Percentiles rank a stretch among this genome's conserved stretches.
Evolutionary conservation across 2,329 filamentous ascomycete genomes (phyloP).

Genomic region (Xylaria sp.): DNA sequence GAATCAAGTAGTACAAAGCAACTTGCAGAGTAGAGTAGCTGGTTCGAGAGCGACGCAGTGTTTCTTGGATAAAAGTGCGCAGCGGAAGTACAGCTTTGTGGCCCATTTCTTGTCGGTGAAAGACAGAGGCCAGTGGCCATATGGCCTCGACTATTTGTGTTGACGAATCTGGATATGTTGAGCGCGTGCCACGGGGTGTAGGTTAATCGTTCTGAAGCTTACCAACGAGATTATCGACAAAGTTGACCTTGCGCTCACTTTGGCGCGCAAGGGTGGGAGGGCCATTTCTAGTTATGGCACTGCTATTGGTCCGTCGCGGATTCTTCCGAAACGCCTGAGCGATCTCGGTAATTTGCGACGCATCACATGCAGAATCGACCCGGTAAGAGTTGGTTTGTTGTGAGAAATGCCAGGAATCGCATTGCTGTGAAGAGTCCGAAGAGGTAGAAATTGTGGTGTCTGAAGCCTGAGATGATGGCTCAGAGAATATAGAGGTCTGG

Average conservation of each 20-base stretch:
- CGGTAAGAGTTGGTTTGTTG: slow-evolving; percentile 37
- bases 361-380: slow-evolving; percentile 24
- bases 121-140: slow-evolving; percentile 89
- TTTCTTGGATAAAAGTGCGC: slow-evolving; percentile 97
- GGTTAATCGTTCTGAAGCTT: slow-evolving; percentile 64
- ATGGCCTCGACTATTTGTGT: slow-evolving; percentile 97
- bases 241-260: slow-evolving; percentile 90
- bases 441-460: slow-evolving; percentile 73
- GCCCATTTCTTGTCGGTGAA: slow-evolving; percentile 77
- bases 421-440: slow-evolving; percentile 62
- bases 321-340: slow-evolving; percentile 73
- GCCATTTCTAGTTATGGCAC: slow-evolving; percentile 65
- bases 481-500: slow-evolving; percentile 80
- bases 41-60: slow-evolving; percentile 89
- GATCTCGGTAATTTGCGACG: slow-evolving; percentile 56
- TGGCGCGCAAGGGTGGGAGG: slow-evolving; percentile 85
- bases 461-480: slow-evolving; percentile 74
- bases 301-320: slow-evolving; percentile 66
- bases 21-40: slow-evolving; percentile 98
- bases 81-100: slow-evolving; percentile 85
- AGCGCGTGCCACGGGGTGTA: slow-evolving; percentile 44
- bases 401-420: slow-evolving; percentile 56
- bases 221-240: slow-evolving; percentile 98
- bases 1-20: slow-evolving; percentile 92
- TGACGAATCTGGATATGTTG: slow-evolving; percentile 79